Base-by-base conservation (phyloP, 1,139 yeast species). In the Casaregolazyma suthepensis region DNA sequence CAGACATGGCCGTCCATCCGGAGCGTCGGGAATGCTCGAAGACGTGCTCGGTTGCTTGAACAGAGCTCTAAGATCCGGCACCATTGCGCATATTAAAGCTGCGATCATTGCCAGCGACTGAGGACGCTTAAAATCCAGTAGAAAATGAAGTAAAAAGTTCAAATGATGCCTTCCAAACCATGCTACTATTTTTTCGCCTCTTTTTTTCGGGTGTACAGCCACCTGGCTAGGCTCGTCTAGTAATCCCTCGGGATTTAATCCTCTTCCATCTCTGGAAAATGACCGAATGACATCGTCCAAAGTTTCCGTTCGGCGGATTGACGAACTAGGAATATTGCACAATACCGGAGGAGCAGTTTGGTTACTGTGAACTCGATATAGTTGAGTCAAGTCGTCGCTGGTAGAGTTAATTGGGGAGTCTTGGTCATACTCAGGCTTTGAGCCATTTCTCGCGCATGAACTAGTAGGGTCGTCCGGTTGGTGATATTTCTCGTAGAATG, bases 41-140 rank as follows among this genome's bases (percentile, higher is more conserved):
- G 71, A 50, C 46, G 59, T 18, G 69, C 71, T 55, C 9, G 49
- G 49, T 29, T 58, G 57, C 26, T 61, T 63, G 66, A 91, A 91
- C 35, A 90, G 74, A 0, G 94, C 88, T 63, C 87, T 85, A 13
- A 89, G 74, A 74, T 96, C 91, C 0, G 96, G 96, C 13, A 93
- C 76, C 87, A 91, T 87, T 15, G 94, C 82, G 22, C 87, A 73
- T 2, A 77, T 73, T 49, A 91, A 68, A 1, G 93, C 76, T 0
- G 80, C 47, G 2, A 89, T 74, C 45, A 88, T 78, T 1, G 91
- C 74, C 46, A 83, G 61, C 1, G 95, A 83, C 48, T 83, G 83
- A 0, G 95, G 94, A 15, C 94, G 77, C 45, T 76, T 63, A 58
- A 90, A 78, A 68, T 88, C 89, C 62, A 77, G 78, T 1, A 75